phyloP scores from a whole-genome alignment of 75 land plant species.

The Cupressus sempervirens region DNA sequence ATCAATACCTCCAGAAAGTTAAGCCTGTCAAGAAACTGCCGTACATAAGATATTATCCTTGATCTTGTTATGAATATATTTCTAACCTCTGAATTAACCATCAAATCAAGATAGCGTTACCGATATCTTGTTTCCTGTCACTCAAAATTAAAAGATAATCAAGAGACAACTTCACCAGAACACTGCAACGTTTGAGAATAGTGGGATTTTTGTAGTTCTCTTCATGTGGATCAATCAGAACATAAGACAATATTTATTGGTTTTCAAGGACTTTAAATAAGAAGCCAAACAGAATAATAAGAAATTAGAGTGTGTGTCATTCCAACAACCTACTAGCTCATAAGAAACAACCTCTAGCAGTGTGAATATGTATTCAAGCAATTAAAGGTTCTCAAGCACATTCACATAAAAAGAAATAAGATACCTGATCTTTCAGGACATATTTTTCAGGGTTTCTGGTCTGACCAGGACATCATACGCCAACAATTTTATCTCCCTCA shows the following conservation, averaged over 20 bases:
- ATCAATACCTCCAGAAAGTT: conserved; percentile 73
- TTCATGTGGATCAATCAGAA: neutral
- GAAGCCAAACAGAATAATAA: neutral
- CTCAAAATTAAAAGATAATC: neutral
- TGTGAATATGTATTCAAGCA: neutral
- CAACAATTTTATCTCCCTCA: conserved; percentile 23
- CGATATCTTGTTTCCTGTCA: conserved; percentile 92
- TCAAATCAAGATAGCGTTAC: conserved; percentile 82
- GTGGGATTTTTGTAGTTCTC: neutral
- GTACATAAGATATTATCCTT: conserved; percentile 53
- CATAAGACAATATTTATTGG: neutral
- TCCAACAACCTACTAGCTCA: neutral
- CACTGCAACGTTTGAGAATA: neutral
- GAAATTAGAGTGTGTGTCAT: neutral
- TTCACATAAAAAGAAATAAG: neutral
- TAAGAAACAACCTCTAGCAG: neutral
- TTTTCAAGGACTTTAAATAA: neutral
- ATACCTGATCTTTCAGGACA: conserved; percentile 79
- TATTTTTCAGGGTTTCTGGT: conserved; percentile 69
- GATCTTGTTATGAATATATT: conserved; percentile 72
- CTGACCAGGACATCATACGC: conserved; percentile 65
- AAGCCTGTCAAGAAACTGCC: conserved; percentile 61
- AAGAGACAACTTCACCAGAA: neutral
- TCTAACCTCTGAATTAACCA: conserved; percentile 80
- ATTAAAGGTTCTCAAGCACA: neutral